These are phyloP conservation scores for Ophiocordyceps australis DNA, from an alignment of 2,329 filamentous ascomycete genomes.

Conservation along the genomic window DNA sequence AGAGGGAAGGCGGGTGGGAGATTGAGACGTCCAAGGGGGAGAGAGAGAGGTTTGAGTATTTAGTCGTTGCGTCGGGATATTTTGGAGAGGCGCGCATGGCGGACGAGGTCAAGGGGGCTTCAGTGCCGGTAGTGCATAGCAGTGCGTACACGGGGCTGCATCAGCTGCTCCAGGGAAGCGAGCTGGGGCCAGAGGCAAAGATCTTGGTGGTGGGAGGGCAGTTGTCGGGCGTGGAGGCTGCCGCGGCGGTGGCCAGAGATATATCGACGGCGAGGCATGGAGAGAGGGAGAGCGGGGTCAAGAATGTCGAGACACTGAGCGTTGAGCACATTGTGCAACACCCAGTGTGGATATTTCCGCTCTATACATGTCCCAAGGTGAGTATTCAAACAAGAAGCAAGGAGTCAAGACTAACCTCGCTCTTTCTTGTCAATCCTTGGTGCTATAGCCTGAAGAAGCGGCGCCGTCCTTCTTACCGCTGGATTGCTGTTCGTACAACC, in stretches of 20 bases:
- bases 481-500: constrained; percentile 56
- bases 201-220: constrained; percentile 64
- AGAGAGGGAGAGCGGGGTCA: constrained; percentile 20
- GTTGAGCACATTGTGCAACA: constrained; percentile 53
- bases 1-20: constrained; percentile 20
- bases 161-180: constrained; percentile 27
- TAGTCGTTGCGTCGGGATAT: constrained; percentile 60
- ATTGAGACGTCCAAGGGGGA: constrained; percentile 20
- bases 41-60: constrained; percentile 44
- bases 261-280: constrained; percentile 45
- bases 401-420: no score
- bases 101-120: constrained; percentile 15
- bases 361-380: constrained; percentile 33
- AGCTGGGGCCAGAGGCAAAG: constrained; percentile 14
- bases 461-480: constrained; percentile 50
- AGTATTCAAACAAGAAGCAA: no score
- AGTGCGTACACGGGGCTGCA: constrained; percentile 42
- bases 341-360: constrained; percentile 55
- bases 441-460: constrained; percentile 21
- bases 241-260: constrained; percentile 52
- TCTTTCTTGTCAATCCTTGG: no score
- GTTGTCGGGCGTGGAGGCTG: constrained; percentile 68
- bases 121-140: constrained; percentile 45
- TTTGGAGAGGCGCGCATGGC: constrained; percentile 45
- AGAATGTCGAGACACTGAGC: constrained; percentile 28